Conservation (phyloP, 371 early-diverging fungal species). For the Mortierella sp. region DNA sequence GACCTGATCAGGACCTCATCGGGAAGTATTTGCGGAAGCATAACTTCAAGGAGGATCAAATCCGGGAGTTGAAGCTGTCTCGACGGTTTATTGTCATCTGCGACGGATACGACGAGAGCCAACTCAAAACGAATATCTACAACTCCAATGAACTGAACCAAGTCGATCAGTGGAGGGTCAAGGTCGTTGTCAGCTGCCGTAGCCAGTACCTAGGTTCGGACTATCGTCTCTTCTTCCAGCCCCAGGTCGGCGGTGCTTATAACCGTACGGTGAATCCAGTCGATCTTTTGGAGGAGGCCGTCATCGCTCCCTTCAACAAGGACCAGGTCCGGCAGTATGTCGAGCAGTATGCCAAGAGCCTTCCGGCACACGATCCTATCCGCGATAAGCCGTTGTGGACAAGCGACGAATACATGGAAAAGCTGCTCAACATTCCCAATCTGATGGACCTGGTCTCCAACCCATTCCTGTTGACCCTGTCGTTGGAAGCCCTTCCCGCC, state of each 20-base stretch:
- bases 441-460: constrained; percentile 6
- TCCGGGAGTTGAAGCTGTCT: constrained; percentile 3
- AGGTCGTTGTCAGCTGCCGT: constrained; percentile 23
- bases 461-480: not conserved
- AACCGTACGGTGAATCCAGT: too few relatives aligned
- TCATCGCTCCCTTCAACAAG: constrained; percentile 3
- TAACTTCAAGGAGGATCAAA: not conserved
- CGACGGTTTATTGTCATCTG: constrained; percentile 18
- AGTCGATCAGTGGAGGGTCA: not conserved
- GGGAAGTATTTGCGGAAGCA: constrained; percentile 7
- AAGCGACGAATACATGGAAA: not conserved
- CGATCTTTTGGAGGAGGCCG: not conserved
- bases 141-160: constrained; percentile 8
- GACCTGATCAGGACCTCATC: constrained; percentile 10
- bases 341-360: too few relatives aligned
- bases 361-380: not conserved
- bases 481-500: not conserved
- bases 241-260: not conserved
- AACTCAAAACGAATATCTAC: not conserved
- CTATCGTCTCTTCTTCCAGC: constrained; percentile 16
- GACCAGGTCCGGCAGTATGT: too few relatives aligned
- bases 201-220: not conserved
- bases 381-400: not conserved
- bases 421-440: not conserved
- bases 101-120: too few relatives aligned